Base-by-base conservation (phyloP, 257 asterid genomes). In the Solanum dulcamara region DNA sequence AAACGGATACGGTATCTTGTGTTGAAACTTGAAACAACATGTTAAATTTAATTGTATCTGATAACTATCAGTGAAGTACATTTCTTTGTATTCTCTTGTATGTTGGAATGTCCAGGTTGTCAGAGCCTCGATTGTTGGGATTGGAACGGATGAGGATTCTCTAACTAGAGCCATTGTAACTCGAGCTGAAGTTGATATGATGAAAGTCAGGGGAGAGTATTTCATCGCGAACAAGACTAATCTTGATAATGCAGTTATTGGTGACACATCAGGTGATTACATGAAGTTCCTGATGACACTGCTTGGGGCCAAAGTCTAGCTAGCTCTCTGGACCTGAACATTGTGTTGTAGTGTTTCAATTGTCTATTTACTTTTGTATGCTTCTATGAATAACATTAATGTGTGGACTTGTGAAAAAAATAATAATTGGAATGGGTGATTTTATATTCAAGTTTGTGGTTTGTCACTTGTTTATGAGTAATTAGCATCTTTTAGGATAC, bases 211-310 rank as follows among this genome's bases (percentile, higher is more conserved):
- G 81, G 95, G 64, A 67, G 98, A 92, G 84, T 95, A 93, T 86
- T 89, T 90, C 37, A 84, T 85, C 15, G 81, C 81, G 38, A 89
- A 92, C 87, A 89, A 87, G 48, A 38, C 87, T 28, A 89, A 92
- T 59, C 85, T 95, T 44, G 94, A 90, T 74, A 88, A 88, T 86
- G 96, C 94, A 20, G 93, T 95, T 60, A 90, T 86, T 30, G 95
- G 87, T 4, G 98, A 95, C 89, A 94, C 98, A 13, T 94, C 98
- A 5, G 96, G 98, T 81, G 93, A 94, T 85, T 95, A 94, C 91
- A 90, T 86, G 93, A 92, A 90, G 87, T 94, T 95, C 88, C 86
- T 95, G 33, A 77, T 93, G 91, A 89, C 97, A 77, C 88, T 95
- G 88, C 92, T 95, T 40, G 97, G 98, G 59, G 90, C 93, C 74